Evolutionary conservation across 768 basidiomycete genomes (phyloP).

Genomic region (Mycena polygramma): DNA sequence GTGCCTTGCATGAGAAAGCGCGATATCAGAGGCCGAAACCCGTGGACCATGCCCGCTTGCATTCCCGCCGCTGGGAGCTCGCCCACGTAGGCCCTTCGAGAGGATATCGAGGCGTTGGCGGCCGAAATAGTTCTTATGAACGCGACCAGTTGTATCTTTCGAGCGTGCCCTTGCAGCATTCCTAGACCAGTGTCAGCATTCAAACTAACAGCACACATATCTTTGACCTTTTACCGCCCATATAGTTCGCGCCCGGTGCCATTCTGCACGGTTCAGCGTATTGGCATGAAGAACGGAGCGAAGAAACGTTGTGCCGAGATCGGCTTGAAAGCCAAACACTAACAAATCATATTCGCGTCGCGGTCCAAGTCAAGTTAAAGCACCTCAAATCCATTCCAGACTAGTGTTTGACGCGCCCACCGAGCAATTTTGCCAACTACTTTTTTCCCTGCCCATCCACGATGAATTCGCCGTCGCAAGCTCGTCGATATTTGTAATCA

Average conservation of each 20-base stretch:
- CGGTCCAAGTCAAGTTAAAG: too few relatives aligned
- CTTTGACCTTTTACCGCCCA: conserved; percentile 77
- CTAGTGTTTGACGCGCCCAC: too few relatives aligned
- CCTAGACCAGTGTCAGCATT: conserved; percentile 48
- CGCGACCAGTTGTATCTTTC: conserved; percentile 66
- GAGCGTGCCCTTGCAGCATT: conserved; percentile 70
- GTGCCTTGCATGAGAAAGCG: conserved; percentile 41
- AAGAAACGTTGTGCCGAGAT: too few relatives aligned
- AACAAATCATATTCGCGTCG: too few relatives aligned
- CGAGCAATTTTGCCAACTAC: too few relatives aligned
- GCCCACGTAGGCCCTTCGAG: conserved; percentile 52
- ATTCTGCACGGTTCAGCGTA: background rate
- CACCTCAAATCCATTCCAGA: too few relatives aligned
- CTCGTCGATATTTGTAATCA: too few relatives aligned
- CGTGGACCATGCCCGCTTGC: conserved; percentile 30
- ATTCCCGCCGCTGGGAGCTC: conserved; percentile 11
- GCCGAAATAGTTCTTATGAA: conserved; percentile 73
- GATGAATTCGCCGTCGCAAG: too few relatives aligned
- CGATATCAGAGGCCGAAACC: conserved; percentile 34
- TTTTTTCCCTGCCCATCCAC: too few relatives aligned
- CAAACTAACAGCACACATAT: background rate
- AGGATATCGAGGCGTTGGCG: conserved; percentile 69
- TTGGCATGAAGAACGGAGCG: too few relatives aligned
- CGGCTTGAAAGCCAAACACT: too few relatives aligned
- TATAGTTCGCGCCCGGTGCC: conserved; percentile 74